Evolutionary conservation across 257 asterid genomes (phyloP).

Genomic region (Voacanga thouarsii): DNA sequence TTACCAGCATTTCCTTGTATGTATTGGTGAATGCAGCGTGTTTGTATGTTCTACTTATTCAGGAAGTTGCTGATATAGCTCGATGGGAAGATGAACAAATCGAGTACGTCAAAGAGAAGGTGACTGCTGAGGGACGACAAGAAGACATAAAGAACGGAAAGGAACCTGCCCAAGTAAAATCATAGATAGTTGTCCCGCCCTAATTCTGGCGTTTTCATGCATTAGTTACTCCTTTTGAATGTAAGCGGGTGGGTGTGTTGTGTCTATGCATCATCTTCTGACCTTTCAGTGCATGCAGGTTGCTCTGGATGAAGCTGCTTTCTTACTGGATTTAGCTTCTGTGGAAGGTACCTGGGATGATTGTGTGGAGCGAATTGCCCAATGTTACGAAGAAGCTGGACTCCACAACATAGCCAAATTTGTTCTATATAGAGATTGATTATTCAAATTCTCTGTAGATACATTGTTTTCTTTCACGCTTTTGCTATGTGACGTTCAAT

Average conservation of each 20-base stretch:
- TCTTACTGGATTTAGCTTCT: conserved; percentile 88
- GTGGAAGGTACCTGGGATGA: conserved; percentile 88
- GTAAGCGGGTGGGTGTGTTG: not conserved
- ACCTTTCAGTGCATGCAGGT: conserved; percentile 38
- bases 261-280: conserved; percentile 5
- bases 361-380: conserved; percentile 58
- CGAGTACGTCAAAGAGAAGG: conserved; percentile 86
- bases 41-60: conserved; percentile 12
- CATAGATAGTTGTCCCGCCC: not conserved
- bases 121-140: conserved; percentile 74
- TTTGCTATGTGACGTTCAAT: not conserved
- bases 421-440: conserved; percentile 57
- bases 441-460: not conserved
- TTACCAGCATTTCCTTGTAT: not conserved
- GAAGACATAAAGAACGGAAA: conserved; percentile 88
- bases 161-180: conserved; percentile 75
- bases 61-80: conserved; percentile 92
- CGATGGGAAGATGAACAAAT: conserved; percentile 97
- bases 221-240: not conserved
- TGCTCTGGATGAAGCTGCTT: conserved; percentile 92
- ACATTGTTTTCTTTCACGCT: not conserved
- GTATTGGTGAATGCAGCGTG: not conserved
- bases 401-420: conserved; percentile 70
- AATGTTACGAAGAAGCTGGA: conserved; percentile 71
- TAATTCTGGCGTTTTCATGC: not conserved